Evolutionary conservation across 2,329 filamentous ascomycete species (phyloP).

Genomic region (Pyrenophora teres): DNA sequence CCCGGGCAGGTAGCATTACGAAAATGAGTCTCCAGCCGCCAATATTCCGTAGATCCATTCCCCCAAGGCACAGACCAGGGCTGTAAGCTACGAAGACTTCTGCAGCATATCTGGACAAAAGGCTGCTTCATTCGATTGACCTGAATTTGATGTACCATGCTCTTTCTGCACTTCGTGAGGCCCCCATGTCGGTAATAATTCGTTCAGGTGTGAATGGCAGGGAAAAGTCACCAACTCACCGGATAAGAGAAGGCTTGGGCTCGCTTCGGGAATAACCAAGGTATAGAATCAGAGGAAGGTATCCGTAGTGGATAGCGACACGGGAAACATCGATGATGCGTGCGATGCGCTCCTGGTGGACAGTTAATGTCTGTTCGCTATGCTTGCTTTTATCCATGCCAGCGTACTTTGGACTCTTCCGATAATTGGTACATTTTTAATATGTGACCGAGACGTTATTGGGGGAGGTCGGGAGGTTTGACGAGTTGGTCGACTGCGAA

Average conservation of each 20-base stretch:
- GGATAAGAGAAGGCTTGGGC: constrained; percentile 80
- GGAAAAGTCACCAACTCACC: constrained; percentile 52
- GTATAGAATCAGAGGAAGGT: constrained; percentile 95
- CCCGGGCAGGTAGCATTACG: neutral
- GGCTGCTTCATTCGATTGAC: neutral
- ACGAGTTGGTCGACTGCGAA: constrained; percentile 6
- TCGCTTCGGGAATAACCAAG: constrained; percentile 95
- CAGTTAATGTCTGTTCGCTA: constrained; percentile 28
- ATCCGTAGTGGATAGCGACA: constrained; percentile 96
- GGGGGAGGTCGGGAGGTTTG: constrained; percentile 2
- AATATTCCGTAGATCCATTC: neutral
- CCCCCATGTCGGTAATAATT: too few relatives aligned
- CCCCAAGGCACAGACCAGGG: neutral
- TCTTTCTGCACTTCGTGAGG: too few relatives aligned
- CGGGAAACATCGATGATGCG: constrained; percentile 94
- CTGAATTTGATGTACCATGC: too few relatives aligned
- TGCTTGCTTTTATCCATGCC: neutral
- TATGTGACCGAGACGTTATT: constrained; percentile 1
- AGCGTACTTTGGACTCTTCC: constrained; percentile 89
- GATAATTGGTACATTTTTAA: constrained; percentile 69
- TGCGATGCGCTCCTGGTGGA: constrained; percentile 85
- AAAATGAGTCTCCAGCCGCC: too few relatives aligned
- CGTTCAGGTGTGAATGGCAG: neutral
- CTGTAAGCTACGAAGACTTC: neutral
- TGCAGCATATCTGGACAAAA: neutral